Conservation (phyloP, 108 stramenopile species). For the Nitzschia inconspicua region DNA sequence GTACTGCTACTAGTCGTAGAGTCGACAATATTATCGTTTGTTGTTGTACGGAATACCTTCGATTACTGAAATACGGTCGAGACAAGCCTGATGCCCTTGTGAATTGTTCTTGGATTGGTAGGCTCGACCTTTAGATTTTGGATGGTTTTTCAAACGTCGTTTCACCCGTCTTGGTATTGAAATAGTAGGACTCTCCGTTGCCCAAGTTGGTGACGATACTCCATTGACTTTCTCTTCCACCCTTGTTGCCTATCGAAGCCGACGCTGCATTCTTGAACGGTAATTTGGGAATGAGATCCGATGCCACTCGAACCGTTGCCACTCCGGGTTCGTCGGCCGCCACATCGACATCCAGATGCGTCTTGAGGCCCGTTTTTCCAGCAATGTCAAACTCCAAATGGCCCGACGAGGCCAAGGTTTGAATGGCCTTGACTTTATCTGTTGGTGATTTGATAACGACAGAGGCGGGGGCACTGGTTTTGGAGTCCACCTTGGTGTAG, state of each 20-base stretch:
- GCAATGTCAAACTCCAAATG: slow-evolving; percentile 47
- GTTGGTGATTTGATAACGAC: slow-evolving; percentile 32
- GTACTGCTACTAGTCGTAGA: too few species aligned
- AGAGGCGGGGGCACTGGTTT: background rate
- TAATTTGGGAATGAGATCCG: slow-evolving; percentile 36
- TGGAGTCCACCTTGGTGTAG: slow-evolving; percentile 30
- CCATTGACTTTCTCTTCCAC: slow-evolving; percentile 14
- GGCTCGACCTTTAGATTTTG: slow-evolving; percentile 8
- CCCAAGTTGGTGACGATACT: slow-evolving; percentile 30
- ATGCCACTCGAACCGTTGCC: slow-evolving; percentile 28
- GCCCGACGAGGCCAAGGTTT: slow-evolving; percentile 21
- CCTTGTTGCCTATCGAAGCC: background rate
- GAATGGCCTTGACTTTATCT: slow-evolving; percentile 39
- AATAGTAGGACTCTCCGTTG: slow-evolving; percentile 41
- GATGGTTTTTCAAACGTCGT: slow-evolving; percentile 24
- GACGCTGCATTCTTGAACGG: slow-evolving; percentile 44
- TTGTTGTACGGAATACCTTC: too few species aligned
- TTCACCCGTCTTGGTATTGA: slow-evolving; percentile 33
- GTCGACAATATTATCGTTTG: too few species aligned
- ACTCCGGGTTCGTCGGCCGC: slow-evolving; percentile 38
- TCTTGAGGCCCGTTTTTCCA: slow-evolving; percentile 34
- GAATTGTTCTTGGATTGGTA: background rate
- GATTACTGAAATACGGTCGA: too few species aligned
- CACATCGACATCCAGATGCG: slow-evolving; percentile 47
- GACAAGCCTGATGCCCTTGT: too few species aligned